These are phyloP conservation scores for Aspergillus sp. DNA, from an alignment of 2,329 filamentous ascomycete species.

Conservation along the genomic window DNA sequence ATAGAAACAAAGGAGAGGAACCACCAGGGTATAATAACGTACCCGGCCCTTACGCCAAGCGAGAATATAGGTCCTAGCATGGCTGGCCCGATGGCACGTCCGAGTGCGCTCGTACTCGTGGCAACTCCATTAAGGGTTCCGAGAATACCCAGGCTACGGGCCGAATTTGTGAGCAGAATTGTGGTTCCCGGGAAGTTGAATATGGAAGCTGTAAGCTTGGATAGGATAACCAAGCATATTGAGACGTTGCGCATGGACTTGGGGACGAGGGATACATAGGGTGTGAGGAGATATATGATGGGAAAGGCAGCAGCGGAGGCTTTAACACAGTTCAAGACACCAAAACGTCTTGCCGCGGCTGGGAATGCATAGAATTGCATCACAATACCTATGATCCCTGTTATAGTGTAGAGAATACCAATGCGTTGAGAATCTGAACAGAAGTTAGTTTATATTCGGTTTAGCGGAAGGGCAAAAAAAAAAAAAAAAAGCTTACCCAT, in stretches of 20 bases:
- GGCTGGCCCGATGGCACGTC: slow-evolving; percentile 76
- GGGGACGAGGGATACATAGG: slow-evolving; percentile 70
- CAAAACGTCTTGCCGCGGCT: slow-evolving; percentile 67
- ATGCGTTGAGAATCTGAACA: slow-evolving; percentile 66
- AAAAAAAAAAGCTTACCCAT: slow-evolving; percentile 38
- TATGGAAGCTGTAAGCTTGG: slow-evolving; percentile 74
- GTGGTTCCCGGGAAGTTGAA: slow-evolving; percentile 87
- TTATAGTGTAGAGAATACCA: slow-evolving; percentile 80
- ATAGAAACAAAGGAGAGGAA: slow-evolving; percentile 62
- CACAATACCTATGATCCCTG: slow-evolving; percentile 75
- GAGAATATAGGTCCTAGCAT: slow-evolving; percentile 71
- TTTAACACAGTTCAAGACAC: slow-evolving; percentile 72
- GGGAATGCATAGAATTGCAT: slow-evolving; percentile 88
- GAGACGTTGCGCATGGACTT: slow-evolving; percentile 54
- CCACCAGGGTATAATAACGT: slow-evolving; percentile 80
- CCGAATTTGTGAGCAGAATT: slow-evolving; percentile 87
- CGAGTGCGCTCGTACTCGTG: slow-evolving; percentile 77
- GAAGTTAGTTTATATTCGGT: background rate
- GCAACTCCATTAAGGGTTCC: slow-evolving; percentile 91
- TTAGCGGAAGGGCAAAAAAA: background rate
- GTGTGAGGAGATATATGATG: slow-evolving; percentile 74
- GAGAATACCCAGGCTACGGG: slow-evolving; percentile 70
- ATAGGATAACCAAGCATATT: slow-evolving; percentile 66
- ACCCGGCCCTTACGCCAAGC: slow-evolving; percentile 71
- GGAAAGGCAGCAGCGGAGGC: slow-evolving; percentile 68